Evolutionary conservation across 805 yeast species (phyloP), one percentile per base, ranked within the genome.

Genomic region (Cyberlindnera amylophila): DNA sequence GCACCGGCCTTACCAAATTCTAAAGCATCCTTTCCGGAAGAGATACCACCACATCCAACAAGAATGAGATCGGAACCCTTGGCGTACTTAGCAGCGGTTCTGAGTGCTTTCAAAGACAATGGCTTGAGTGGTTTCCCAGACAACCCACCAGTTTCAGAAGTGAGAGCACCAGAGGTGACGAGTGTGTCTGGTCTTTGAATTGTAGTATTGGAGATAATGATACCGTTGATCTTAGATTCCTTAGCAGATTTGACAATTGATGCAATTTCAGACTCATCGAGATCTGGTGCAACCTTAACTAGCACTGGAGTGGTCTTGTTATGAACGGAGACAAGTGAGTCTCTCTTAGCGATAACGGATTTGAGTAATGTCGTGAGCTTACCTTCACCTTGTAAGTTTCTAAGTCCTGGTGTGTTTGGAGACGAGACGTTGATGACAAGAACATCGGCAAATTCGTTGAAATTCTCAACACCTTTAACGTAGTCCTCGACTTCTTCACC

Each of bases 1-100:
- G 98, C 98, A 44, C 98, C 98, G 1, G 96, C 96, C 57, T 78
- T 79, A 27, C 93, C 96, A 63, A 82, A 91, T 52, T 90, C 97
- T 37, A 90, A 67, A 0, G 90, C 97, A 59, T 91, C 98, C 50
- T 79, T 72, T 42, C 96, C 98, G 18, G 71, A 66, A n/a, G 83
- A 71, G 52, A 91, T 88, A 51, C 98, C 98, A 44, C 98, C 98
- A 65, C 96, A 89, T 27, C 98, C 98, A 51, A 91, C 75, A 33
- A 91, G 72, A 2, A 89, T 85, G 50, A 89, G 63, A 40, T 79
- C 72, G 1, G 84, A 74, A 47, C 78, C 86, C 55, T 87, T 87
- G 29, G 95, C 77, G 58, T 85, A 74, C 53, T 85, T 81, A 44
- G 93, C 79, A 53, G 91, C 78, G 2, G 75, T 65, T 46, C 72